A percentile compares a stretch with the other conserved stretches of the same genome.
phyloP scores from a whole-genome alignment of 495 filamentous ascomycete genomes.

The Jackrogersella multiformis region DNA sequence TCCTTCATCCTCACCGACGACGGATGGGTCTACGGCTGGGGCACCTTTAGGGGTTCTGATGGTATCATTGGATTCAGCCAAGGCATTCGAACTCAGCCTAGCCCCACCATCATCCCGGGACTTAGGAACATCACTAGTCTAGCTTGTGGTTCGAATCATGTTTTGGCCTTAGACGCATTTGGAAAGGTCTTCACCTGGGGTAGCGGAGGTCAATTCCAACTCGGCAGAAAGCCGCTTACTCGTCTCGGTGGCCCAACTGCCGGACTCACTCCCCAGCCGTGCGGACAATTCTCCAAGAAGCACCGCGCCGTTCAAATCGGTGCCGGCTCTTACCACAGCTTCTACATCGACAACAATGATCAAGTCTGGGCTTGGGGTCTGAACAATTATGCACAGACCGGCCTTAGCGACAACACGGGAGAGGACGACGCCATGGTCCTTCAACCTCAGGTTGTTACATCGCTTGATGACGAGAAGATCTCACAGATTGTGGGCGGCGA shows the following conservation, averaged over 20 bases:
- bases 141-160: conserved; percentile 71
- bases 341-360: conserved; percentile 75
- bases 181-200: conserved; percentile 76
- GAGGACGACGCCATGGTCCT: conserved; percentile 61
- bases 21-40: conserved; percentile 76
- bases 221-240: conserved; percentile 61
- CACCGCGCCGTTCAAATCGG: conserved; percentile 63
- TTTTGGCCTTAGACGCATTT: conserved; percentile 66
- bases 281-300: conserved; percentile 69
- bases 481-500: conserved; percentile 68
- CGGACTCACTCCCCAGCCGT: conserved; percentile 67
- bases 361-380: conserved; percentile 83
- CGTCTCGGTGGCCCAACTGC: conserved; percentile 66
- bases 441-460: conserved; percentile 53
- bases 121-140: conserved; percentile 67
- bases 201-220: conserved; percentile 72
- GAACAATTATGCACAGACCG: conserved; percentile 85
- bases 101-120: conserved; percentile 50
- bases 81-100: conserved; percentile 44
- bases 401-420: conserved; percentile 73
- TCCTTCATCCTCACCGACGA: conserved; percentile 71
- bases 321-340: conserved; percentile 70
- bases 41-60: conserved; percentile 73
- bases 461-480: conserved; percentile 64
- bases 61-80: conserved; percentile 76